Conservation (phyloP, 805 yeast species). For the Ogataea minuta region DNA sequence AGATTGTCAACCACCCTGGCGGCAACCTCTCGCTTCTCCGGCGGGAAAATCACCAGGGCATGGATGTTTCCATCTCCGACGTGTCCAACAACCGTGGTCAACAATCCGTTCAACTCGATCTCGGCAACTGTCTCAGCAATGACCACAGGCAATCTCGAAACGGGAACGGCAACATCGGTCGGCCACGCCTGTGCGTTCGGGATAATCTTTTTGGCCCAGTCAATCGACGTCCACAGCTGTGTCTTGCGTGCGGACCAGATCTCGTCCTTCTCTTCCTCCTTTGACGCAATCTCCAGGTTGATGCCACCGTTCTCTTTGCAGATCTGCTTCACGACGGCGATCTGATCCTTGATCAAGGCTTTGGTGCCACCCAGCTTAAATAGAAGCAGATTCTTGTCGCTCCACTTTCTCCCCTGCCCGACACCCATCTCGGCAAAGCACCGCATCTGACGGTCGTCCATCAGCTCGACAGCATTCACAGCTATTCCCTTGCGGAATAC, state of each 20-base stretch:
- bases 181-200: conserved; percentile 55
- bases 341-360: conserved; percentile 39
- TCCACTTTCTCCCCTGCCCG: conserved; percentile 31
- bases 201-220: conserved; percentile 54
- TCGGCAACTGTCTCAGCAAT: conserved; percentile 62
- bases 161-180: conserved; percentile 82
- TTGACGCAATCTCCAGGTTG: conserved; percentile 56
- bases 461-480: conserved; percentile 68
- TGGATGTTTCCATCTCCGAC: conserved; percentile 85
- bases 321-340: conserved; percentile 46
- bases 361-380: conserved; percentile 60
- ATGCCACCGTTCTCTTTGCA: conserved; percentile 52
- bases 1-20: conserved; percentile 54
- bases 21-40: conserved; percentile 45
- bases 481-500: conserved; percentile 60
- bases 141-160: conserved; percentile 60
- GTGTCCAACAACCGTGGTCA: conserved; percentile 66
- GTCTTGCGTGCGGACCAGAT: conserved; percentile 75
- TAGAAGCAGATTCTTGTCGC: conserved; percentile 39
- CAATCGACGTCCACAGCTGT: conserved; percentile 63
- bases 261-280: conserved; percentile 58
- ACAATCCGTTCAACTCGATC: conserved; percentile 48
- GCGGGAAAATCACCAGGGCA: conserved; percentile 56
- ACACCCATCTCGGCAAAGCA: conserved; percentile 54
- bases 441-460: conserved; percentile 69